Base-by-base conservation (phyloP, 148 eudicot genomes). In the Fagopyrum homotropicum region DNA sequence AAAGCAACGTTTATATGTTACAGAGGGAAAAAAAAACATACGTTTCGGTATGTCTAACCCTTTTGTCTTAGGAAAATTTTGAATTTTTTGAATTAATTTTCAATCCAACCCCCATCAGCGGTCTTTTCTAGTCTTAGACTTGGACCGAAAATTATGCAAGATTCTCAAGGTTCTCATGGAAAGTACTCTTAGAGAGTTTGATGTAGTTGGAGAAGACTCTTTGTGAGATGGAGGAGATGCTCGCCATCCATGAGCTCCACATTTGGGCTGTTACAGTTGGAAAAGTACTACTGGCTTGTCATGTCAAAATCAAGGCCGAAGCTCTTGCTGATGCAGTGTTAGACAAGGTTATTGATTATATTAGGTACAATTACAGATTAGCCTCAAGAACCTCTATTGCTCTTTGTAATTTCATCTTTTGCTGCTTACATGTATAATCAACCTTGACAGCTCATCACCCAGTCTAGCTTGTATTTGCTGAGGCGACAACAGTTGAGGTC, bases 231-330 rank as follows among this genome's bases (percentile, higher is more conserved):
- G 70, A 81, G 43, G 96, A 89, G 55, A 86, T 90, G 45, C 40
- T 35, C 56, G 87, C 85, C 73, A 84, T 89, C 77, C 93, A 89
- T 77, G 89, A 89, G 78, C 84, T 89, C 74, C 89, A 86, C 80
- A 89, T 91, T 29, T 87, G 93, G 91, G 83, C 90, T 1, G 86
- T 87, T 52, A 87, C 89, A 4, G 66, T 75, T 9, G 93, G 93
- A 29, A 89, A 87, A 78, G 75, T 60, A 55, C 84, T 80, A 59
- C 45, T 89, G 80, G 75, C 87, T 74, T 89, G 96, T 74, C 89
- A 89, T 85, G 84, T 84, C 43, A 74, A 78, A 54, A 79, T 81
- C 26, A 85, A 82, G 77, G 74, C 83, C 9, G 90, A 79, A 51
- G 86, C 80, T 12, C 48, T 69, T 61, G 72, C 83, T 11, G 75